These are phyloP conservation scores for Daldinia childiae DNA, from an alignment of 495 filamentous ascomycete species.

Conservation along the genomic window DNA sequence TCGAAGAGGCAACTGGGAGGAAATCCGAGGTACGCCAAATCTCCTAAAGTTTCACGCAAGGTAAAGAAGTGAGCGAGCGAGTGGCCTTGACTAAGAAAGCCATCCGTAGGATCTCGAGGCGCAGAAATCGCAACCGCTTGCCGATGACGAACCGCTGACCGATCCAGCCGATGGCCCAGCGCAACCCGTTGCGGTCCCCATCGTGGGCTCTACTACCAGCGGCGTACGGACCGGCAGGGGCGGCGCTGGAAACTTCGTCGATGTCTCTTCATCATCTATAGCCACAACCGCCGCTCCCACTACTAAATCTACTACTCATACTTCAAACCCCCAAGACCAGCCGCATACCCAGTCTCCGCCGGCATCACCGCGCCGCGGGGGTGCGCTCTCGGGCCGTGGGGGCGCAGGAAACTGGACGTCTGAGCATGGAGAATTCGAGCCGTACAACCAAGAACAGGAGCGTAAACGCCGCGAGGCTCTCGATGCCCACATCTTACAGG, in stretches of 20 bases:
- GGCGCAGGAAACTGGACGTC: conserved; percentile 67
- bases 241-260: conserved; percentile 68
- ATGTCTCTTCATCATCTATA: conserved; percentile 36
- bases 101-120: conserved; percentile 55
- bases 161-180: conserved; percentile 25
- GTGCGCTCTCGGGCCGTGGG: conserved; percentile 58
- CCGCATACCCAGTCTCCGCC: not conserved
- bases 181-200: conserved; percentile 7
- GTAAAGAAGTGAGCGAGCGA: not conserved
- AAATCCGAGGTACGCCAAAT: conserved; percentile 38
- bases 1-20: conserved; percentile 55
- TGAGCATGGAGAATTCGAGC: conserved; percentile 49
- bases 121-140: conserved; percentile 43
- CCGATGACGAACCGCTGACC: conserved; percentile 29
- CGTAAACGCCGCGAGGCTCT: conserved; percentile 40
- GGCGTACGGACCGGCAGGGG: conserved; percentile 59
- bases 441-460: conserved; percentile 42
- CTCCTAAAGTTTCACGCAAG: not conserved
- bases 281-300: not conserved
- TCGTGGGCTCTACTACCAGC: conserved; percentile 10
- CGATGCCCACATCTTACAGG: conserved; percentile 40
- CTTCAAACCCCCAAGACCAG: not conserved
- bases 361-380: not conserved
- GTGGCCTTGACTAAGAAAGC: conserved; percentile 1
- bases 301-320: conserved; percentile 28